Evolutionary conservation across 2,329 filamentous ascomycete species (phyloP), one percentile per base, ranked within the genome.

Genomic region (Cercospora sp.): DNA sequence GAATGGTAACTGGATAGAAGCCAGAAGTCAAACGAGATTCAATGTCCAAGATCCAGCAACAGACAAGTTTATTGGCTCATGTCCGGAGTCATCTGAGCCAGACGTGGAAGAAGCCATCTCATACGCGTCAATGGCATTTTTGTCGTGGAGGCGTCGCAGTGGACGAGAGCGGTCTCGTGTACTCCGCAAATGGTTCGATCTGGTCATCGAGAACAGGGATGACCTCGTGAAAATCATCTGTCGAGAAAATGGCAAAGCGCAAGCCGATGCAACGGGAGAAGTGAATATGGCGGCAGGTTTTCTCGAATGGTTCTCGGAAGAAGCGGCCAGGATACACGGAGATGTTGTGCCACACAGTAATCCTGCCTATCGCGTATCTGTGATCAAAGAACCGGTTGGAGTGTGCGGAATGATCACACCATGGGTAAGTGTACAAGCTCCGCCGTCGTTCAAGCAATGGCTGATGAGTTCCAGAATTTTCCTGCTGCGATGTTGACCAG

Each of bases 401-500:
- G 74, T 78, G 2, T 68, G 63, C 9, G 74, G 67, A 12, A 64
- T 71, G 69, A 65, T 78, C 21, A 70, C 72, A 2, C 76, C 77
- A 5, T 78, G 77, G 76, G 49, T 53, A 16, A 28, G 49, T 53
- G 5, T 53, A 2, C 24, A 8, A 28, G 24, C 24, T 28, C 24
- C 13, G 24, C 24, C 10, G 5, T 51, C 1, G 21, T 53, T 53
- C 12, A 8, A 13, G 8, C 21, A 13, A 1, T 8, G 24, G 49
- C 49, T 53, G 49, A 53, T 4, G 16, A 16, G 4, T 7, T 53
- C 8, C 49, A 53, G 49, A 78, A 78, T 61, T 76, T 77, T 43
- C 75, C 76, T 3, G 63, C 69, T 13, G 77, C 77, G 3, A 79
- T 84, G 82, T 81, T 83, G 3, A 74, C 74, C 6, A 66, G 78